phyloP scores from a whole-genome alignment of 129 eudicot species.

The Centrapalus pauciflorus region DNA sequence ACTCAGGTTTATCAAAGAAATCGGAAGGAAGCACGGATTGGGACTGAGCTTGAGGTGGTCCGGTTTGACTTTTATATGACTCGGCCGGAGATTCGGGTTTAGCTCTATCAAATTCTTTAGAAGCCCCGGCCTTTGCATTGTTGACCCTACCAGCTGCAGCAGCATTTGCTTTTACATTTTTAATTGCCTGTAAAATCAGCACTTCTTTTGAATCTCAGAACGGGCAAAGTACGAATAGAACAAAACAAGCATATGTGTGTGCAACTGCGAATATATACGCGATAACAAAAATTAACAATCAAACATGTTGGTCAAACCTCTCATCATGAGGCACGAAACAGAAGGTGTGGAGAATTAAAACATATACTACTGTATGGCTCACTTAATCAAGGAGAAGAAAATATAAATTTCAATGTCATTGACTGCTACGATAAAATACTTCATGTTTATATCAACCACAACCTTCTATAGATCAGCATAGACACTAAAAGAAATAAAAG shows the following conservation, averaged over 20 bases:
- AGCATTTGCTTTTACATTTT: slow-evolving; percentile 72
- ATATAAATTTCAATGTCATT: not conserved
- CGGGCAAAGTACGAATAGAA: not conserved
- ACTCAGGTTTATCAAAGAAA: slow-evolving; percentile 67
- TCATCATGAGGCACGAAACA: slow-evolving; percentile 5
- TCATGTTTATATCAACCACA: slow-evolving; percentile 2
- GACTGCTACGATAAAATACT: not conserved
- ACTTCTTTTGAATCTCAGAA: not conserved
- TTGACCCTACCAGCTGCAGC: slow-evolving; percentile 47
- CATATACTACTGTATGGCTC: not conserved
- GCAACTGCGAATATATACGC: not conserved
- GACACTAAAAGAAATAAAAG: not conserved
- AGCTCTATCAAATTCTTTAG: slow-evolving; percentile 39
- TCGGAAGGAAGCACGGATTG: slow-evolving; percentile 60
- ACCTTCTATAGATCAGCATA: slow-evolving; percentile 11
- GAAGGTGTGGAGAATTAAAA: not conserved
- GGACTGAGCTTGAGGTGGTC: slow-evolving; percentile 35
- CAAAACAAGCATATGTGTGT: not conserved
- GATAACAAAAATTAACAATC: slow-evolving; percentile 1
- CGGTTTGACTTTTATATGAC: slow-evolving; percentile 28
- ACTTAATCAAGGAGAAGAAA: not conserved
- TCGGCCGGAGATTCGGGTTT: slow-evolving; percentile 31
- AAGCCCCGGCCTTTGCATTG: slow-evolving; percentile 40
- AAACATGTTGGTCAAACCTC: not conserved
- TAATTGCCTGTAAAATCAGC: slow-evolving; percentile 59